Percentiles rank a stretch among this genome's conserved stretches.
These are phyloP conservation scores for Paraphaeosphaeria sporulosa DNA, from an alignment of 2,329 filamentous ascomycete genomes.

Conservation along the genomic window DNA sequence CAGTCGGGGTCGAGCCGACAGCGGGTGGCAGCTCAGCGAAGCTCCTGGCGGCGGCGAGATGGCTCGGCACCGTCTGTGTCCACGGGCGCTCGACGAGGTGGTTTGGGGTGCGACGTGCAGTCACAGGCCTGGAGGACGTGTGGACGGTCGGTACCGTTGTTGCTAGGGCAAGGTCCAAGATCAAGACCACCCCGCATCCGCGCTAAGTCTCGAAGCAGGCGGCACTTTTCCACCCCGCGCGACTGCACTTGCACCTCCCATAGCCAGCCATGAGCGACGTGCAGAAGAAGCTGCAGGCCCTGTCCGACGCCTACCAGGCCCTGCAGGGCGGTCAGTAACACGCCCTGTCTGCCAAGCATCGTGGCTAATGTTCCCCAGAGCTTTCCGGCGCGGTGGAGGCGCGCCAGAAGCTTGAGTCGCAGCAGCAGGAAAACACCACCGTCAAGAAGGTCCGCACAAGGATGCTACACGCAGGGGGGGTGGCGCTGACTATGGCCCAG, in stretches of 20 bases:
- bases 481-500: conserved; percentile 52
- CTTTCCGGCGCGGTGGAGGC: conserved; percentile 78
- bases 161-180: conserved; percentile 16
- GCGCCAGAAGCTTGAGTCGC: conserved; percentile 90
- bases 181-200: conserved; percentile 16
- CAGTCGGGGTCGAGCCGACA: background rate
- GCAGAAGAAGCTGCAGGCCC: conserved; percentile 79
- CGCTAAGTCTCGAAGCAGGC: conserved; percentile 10
- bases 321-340: conserved; percentile 75
- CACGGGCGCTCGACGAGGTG: background rate
- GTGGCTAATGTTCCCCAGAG: conserved; percentile 62
- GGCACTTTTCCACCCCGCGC: background rate
- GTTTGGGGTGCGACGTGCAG: background rate
- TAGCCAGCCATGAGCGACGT: conserved; percentile 56
- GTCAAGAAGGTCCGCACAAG: conserved; percentile 76
- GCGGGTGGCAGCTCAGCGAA: background rate
- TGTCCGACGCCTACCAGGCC: conserved; percentile 88
- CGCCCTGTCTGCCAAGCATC: background rate
- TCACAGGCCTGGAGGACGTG: background rate
- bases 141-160: conserved; percentile 13
- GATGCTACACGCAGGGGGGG: background rate
- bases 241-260: background rate
- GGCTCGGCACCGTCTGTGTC: background rate
- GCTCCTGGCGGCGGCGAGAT: background rate
- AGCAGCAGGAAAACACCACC: conserved; percentile 89